These are phyloP conservation scores for Arachis stenosperma DNA, from an alignment of 306 rosid species.

Conservation along the genomic window DNA sequence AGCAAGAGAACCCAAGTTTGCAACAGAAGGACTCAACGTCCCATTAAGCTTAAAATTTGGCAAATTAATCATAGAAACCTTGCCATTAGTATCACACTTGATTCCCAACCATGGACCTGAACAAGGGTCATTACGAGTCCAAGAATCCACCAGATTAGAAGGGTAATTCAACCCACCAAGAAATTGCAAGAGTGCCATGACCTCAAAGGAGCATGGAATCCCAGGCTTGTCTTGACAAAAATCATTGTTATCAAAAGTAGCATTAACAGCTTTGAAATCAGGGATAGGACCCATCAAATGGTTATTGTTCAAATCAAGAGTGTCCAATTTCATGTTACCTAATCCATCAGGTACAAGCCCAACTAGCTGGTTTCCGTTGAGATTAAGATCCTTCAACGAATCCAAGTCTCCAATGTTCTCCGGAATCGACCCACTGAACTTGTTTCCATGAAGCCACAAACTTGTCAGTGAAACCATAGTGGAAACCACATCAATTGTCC, in stretches of 20 bases:
- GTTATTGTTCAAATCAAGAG: constrained; percentile 77
- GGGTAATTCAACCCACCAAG: constrained; percentile 75
- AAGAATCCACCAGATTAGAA: constrained; percentile 52
- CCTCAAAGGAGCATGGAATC: constrained; percentile 67
- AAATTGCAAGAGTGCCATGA: constrained; percentile 71
- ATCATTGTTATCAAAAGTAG: constrained; percentile 39
- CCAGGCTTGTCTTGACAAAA: constrained; percentile 65
- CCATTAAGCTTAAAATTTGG: constrained; percentile 69
- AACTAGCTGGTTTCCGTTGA: constrained; percentile 77
- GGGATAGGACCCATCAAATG: constrained; percentile 90
- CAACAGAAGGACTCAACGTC: constrained; percentile 79
- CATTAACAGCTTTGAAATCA: constrained; percentile 53
- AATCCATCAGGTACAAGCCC: constrained; percentile 76
- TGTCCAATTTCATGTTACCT: constrained; percentile 54
- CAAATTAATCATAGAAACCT: constrained; percentile 69
- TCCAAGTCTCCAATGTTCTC: constrained; percentile 64
- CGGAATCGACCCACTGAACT: constrained; percentile 74
- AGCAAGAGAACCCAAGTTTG: constrained; percentile 61
- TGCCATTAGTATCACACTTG: constrained; percentile 51
- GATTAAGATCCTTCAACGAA: constrained; percentile 68
- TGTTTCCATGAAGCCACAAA: constrained; percentile 92
- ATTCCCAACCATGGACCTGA: constrained; percentile 73
- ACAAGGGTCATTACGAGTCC: constrained; percentile 85
- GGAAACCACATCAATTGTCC: constrained; percentile 62
- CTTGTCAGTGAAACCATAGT: constrained; percentile 67